Evolutionary conservation across 208 protist species (phyloP).

Genomic region (Acanthamoeba castellanii): DNA sequence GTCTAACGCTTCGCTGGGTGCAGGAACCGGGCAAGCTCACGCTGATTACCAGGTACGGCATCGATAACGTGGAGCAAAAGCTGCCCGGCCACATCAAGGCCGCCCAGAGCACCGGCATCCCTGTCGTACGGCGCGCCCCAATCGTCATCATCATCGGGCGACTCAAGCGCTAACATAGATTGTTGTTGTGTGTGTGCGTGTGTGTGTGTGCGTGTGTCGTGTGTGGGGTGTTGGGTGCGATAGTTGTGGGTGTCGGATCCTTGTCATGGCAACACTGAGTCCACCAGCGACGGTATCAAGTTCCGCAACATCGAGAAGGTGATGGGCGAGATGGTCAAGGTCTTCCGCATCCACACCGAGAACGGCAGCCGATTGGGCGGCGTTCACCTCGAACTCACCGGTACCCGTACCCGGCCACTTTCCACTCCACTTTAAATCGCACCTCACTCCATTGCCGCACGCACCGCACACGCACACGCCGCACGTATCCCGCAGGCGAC

Average conservation of each 20-base stretch:
- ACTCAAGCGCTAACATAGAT: neutral
- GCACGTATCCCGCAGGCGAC: constrained; percentile 46
- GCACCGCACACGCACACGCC: too few relatives aligned
- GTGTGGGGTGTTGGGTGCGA: too few relatives aligned
- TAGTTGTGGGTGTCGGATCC: constrained; percentile 85
- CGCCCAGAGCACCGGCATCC: constrained; percentile 75
- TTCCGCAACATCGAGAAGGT: constrained; percentile 83
- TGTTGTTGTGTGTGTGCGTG: neutral
- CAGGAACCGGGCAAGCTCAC: constrained; percentile 78
- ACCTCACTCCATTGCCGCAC: neutral
- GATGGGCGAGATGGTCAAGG: constrained; percentile 76
- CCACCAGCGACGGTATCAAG: constrained; percentile 76
- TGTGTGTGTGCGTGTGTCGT: neutral
- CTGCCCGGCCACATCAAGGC: constrained; percentile 80
- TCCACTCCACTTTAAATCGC: neutral
- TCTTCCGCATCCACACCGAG: constrained; percentile 82
- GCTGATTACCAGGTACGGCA: constrained; percentile 83
- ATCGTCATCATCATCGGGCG: neutral
- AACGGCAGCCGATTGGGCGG: constrained; percentile 75
- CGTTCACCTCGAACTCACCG: constrained; percentile 87
- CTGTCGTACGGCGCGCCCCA: neutral
- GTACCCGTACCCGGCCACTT: neutral
- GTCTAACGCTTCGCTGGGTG: neutral
- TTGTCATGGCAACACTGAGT: constrained; percentile 86
- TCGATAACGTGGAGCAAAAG: constrained; percentile 76